These are phyloP conservation scores for Termitomyces sp. DNA, from an alignment of 768 basidiomycete genomes.

Conservation along the genomic window DNA sequence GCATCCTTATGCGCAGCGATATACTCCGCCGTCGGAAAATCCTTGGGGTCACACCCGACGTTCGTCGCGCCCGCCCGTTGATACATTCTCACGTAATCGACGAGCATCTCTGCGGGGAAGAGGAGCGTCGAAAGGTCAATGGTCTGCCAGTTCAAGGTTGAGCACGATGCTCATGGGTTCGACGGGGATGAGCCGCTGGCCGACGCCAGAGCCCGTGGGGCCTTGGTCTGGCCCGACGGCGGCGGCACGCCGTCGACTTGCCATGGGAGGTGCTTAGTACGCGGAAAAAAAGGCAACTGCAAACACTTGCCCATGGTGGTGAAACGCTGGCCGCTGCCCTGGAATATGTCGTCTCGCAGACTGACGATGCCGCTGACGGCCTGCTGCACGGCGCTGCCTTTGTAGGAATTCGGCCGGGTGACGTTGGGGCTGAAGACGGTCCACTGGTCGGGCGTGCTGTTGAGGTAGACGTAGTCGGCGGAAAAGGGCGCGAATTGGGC, in stretches of 20 bases:
- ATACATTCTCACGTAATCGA: conserved; percentile 84
- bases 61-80: conserved; percentile 55
- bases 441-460: background rate
- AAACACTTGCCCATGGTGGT: conserved; percentile 2
- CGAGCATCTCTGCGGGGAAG: conserved; percentile 65
- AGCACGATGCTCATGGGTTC: conserved; percentile 58
- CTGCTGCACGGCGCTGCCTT: background rate
- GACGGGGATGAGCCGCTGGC: conserved; percentile 53
- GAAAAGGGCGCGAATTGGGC: background rate
- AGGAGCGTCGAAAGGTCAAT: conserved; percentile 48
- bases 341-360: conserved; percentile 10
- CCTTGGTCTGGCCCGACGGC: conserved; percentile 42
- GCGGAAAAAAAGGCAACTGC: background rate
- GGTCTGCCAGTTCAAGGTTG: conserved; percentile 70
- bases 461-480: background rate
- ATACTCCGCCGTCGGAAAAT: conserved; percentile 63
- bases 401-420: background rate
- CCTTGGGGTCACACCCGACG: conserved; percentile 27
- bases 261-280: conserved; percentile 39
- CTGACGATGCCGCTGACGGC: background rate
- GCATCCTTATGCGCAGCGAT: conserved; percentile 50
- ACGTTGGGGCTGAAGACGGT: background rate
- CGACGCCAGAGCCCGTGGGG: conserved; percentile 39
- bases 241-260: conserved; percentile 46
- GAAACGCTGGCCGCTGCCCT: conserved; percentile 10